Conservation (phyloP, 116 monocot genomes). For the Cymodocea nodosa region DNA sequence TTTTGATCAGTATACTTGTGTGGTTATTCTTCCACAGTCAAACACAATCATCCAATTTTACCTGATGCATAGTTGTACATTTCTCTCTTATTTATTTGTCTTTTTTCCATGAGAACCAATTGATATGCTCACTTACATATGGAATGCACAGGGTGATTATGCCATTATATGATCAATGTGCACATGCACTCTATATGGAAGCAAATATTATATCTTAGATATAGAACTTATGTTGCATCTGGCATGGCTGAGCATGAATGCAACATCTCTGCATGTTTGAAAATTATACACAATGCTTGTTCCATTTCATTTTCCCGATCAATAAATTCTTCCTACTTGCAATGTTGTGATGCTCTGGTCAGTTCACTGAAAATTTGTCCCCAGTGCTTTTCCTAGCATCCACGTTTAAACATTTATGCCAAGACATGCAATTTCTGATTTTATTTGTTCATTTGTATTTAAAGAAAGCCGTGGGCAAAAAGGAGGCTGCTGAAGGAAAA, state of each 20-base stretch:
- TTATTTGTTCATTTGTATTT: constrained; percentile 6
- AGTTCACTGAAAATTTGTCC: neutral
- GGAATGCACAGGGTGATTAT: neutral
- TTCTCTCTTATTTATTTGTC: neutral
- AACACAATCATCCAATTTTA: no score
- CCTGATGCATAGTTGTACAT: neutral
- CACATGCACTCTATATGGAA: no score
- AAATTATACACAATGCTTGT: neutral
- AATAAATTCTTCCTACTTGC: no score
- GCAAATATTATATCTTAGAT: neutral
- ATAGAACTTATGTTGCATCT: neutral
- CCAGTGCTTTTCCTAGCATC: neutral
- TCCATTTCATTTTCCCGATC: no score
- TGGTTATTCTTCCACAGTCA: no score
- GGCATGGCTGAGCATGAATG: neutral
- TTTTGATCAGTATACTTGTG: no score
- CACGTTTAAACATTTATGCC: neutral
- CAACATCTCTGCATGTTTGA: neutral
- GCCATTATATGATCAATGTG: neutral
- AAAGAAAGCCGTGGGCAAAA: constrained; percentile 30
- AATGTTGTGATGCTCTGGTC: neutral
- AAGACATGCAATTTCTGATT: neutral
- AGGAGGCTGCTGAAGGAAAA: constrained; percentile 19
- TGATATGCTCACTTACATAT: neutral
- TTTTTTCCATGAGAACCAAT: neutral